A percentile compares a stretch with the other conserved stretches of the same genome.
phyloP scores from a whole-genome alignment of 805 yeast species.

The Yamadazyma sp. region DNA sequence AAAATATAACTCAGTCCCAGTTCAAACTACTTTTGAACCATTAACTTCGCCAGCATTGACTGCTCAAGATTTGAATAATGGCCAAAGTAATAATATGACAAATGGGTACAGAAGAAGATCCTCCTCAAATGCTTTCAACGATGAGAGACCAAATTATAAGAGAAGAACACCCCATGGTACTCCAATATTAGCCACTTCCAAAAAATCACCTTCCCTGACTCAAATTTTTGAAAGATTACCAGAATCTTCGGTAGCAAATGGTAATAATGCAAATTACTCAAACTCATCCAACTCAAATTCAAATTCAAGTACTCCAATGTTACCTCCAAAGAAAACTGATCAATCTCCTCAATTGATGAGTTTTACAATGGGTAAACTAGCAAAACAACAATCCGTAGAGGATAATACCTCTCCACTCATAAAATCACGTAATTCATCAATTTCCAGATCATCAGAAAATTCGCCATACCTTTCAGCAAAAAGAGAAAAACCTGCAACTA shows the following conservation, averaged over 20 bases:
- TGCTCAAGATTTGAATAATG: slow-evolving; percentile 29
- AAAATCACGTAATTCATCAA: slow-evolving; percentile 14
- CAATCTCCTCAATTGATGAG: slow-evolving; percentile 39
- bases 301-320: slow-evolving; percentile 26
- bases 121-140: slow-evolving; percentile 28
- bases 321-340: slow-evolving; percentile 32
- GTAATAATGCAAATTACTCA: neutral
- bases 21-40: slow-evolving; percentile 41
- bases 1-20: slow-evolving; percentile 20
- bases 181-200: slow-evolving; percentile 24
- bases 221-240: slow-evolving; percentile 26
- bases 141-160: slow-evolving; percentile 20
- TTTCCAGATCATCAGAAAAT: slow-evolving; percentile 16
- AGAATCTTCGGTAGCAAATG: slow-evolving; percentile 16
- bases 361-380: slow-evolving; percentile 44
- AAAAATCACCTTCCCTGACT: slow-evolving; percentile 9
- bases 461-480: slow-evolving; percentile 19
- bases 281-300: slow-evolving; percentile 5
- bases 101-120: slow-evolving; percentile 23
- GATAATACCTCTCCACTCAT: slow-evolving; percentile 8
- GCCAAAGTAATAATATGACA: neutral
- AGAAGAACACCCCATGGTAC: slow-evolving; percentile 45
- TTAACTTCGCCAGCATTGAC: slow-evolving; percentile 68
- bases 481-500: slow-evolving; percentile 34
- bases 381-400: slow-evolving; percentile 24